These are phyloP conservation scores for Colletotrichum sp. DNA, from an alignment of 2,329 filamentous ascomycete genomes.

Conservation along the genomic window DNA sequence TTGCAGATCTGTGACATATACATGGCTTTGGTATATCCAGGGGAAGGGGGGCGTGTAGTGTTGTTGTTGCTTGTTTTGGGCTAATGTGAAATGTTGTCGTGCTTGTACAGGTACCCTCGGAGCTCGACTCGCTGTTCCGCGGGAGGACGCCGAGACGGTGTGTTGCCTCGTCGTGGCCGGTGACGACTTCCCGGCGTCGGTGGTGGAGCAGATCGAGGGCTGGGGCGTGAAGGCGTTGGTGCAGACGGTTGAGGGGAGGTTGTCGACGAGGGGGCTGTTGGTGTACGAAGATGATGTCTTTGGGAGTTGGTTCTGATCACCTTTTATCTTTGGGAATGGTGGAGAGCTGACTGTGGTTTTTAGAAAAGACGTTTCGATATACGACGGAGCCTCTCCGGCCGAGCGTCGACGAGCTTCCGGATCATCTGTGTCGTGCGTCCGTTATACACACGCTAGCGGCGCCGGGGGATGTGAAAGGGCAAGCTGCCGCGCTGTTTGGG, in stretches of 20 bases:
- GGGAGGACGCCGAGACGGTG: neutral
- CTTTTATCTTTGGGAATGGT: neutral
- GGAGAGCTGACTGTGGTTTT: neutral
- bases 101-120: slow-evolving; percentile 6
- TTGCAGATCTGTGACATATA: neutral
- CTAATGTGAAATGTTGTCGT: neutral
- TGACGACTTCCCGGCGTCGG: neutral
- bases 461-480: neutral
- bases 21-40: neutral
- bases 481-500: neutral
- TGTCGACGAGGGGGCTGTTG: neutral
- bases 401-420: neutral
- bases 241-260: neutral
- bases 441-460: neutral
- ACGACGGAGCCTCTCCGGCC: neutral
- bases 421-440: neutral
- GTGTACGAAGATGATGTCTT: neutral
- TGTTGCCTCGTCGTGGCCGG: slow-evolving; percentile 1
- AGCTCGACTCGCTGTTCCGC: slow-evolving; percentile 2
- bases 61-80: neutral
- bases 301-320: neutral
- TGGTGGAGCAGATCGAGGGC: neutral
- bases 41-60: neutral
- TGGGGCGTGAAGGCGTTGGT: neutral
- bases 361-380: neutral